phyloP scores from a whole-genome alignment of 2,329 filamentous ascomycete species.

The Colletotrichum tamarilloi region DNA sequence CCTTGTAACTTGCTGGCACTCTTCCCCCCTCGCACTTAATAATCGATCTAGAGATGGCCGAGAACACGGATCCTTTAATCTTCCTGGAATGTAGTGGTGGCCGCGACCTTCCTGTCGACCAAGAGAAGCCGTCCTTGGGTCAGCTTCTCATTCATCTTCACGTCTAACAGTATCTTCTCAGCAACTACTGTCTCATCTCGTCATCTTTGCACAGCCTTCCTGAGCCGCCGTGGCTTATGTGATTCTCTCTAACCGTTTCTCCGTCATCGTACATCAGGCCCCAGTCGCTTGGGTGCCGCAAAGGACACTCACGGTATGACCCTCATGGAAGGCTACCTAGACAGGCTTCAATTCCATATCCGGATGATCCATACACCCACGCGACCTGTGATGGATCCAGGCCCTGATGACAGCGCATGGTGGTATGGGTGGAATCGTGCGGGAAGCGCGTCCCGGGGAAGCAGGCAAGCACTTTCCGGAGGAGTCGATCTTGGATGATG shows the following conservation, averaged over 20 bases:
- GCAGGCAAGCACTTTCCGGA: constrained; percentile 49
- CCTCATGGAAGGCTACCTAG: constrained; percentile 16
- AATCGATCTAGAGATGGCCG: not conserved
- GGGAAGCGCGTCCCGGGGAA: constrained; percentile 54
- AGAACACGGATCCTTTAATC: not conserved
- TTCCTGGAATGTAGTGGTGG: not conserved
- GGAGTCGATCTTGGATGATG: constrained; percentile 51
- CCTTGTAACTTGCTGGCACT: not conserved
- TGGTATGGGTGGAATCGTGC: constrained; percentile 46
- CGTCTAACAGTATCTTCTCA: constrained; percentile 15
- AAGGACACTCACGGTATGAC: constrained; percentile 1
- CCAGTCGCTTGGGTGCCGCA: constrained; percentile 28
- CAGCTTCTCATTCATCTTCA: constrained; percentile 7
- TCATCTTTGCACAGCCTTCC: constrained; percentile 5
- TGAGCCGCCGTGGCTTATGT: constrained; percentile 23
- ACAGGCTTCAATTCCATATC: constrained; percentile 26
- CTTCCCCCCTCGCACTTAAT: not conserved
- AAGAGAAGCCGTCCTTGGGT: not conserved
- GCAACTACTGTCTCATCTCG: constrained; percentile 8
- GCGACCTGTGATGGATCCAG: constrained; percentile 44
- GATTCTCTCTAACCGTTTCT: constrained; percentile 24
- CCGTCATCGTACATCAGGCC: constrained; percentile 37
- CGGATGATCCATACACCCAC: constrained; percentile 22
- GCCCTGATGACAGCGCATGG: constrained; percentile 47
- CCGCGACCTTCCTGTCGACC: not conserved